Evolutionary conservation across 306 rosid species (phyloP), one percentile per base, ranked within the genome.

Genomic region (Urtica urens): DNA sequence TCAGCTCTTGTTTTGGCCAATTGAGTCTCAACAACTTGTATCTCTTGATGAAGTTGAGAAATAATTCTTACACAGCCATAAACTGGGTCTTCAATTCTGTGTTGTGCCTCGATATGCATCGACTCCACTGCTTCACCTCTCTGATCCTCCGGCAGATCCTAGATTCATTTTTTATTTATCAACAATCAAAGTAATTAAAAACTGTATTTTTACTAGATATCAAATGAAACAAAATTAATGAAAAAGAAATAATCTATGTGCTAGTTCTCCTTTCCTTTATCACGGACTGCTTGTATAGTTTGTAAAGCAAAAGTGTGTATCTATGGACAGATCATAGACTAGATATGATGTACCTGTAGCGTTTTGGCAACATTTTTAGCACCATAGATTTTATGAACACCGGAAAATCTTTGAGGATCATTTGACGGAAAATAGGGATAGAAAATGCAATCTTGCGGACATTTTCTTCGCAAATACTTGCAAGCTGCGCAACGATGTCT

Each of bases 271-370:
- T n/a, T n/a, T n/a, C n/a, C n/a, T n/a, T n/a, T n/a, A n/a, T n/a
- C n/a, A n/a, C n/a, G n/a, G n/a, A n/a, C n/a, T n/a, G n/a, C n/a
- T n/a, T n/a, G n/a, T n/a, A n/a, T n/a, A n/a, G n/a, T n/a, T n/a
- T n/a, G n/a, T n/a, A n/a, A n/a, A n/a, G n/a, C n/a, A n/a, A n/a
- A n/a, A n/a, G n/a, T n/a, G n/a, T n/a, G n/a, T n/a, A n/a, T n/a
- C n/a, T n/a, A n/a, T n/a, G n/a, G n/a, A n/a, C n/a, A n/a, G n/a
- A n/a, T n/a, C n/a, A n/a, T n/a, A n/a, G n/a, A n/a, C n/a, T n/a
- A n/a, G n/a, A n/a, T n/a, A n/a, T n/a, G n/a, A n/a, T n/a, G n/a
- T 61, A 90, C 95, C 83, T 70, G 71, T 38, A 90, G 95, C 73
- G 81, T 68, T 59, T 70, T 81, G 26, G 72, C 80, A n/a, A 84